Base-by-base conservation (phyloP, 1,284 basidiomycete genomes). In the Melanopsichium pennsylvanicum region DNA sequence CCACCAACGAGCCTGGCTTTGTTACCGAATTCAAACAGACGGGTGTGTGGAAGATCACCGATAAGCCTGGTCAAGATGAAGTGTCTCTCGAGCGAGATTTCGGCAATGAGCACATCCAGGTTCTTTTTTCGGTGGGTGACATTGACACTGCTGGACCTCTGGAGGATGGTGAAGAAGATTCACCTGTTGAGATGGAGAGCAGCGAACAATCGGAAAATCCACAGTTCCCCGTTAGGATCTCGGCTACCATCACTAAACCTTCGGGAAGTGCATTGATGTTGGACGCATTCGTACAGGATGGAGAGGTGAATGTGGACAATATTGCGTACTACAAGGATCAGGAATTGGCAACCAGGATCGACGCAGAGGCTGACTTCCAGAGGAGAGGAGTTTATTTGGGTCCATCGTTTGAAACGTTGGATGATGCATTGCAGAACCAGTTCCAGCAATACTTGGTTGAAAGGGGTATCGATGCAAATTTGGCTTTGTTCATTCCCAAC, bases 341-440 rank as follows among this genome's bases (percentile, higher is more conserved):
- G 26, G 86, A 87, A 75, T 75, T 92, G 29, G 93, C 89, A 13
- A 89, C 88, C 10, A 88, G 89, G 27, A 83, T 92, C 68, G 91
- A 88, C 18, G 89, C 91, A 7, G 93, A 97, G 68, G 90, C 90
- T 12, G 94, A 97, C 84, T 97, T 91, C 91, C 89, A 89, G 79
- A 88, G 94, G 46, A 87, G 93, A 36, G 92, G 90, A 9, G 84
- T 90, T 71, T 97, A 96, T 85, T 88, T 96, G 80, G 94, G 94
- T 3, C 94, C 94, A 49, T 87, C 88, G 84, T 97, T 97, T 78
- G 92, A 95, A 61, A 91, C 93, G 46, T 87, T 97, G 40, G 95
- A 97, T 80, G 85, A 89, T 27, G 82, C 82, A 6, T 87, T 98
- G 10, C 95, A 97, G 84, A 88, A 90, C 60, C 88, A 91, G 79